A percentile compares a stretch with the other conserved stretches of the same genome.
These are phyloP conservation scores for Tricholoma sp. DNA, from an alignment of 768 basidiomycete genomes.

Conservation along the genomic window DNA sequence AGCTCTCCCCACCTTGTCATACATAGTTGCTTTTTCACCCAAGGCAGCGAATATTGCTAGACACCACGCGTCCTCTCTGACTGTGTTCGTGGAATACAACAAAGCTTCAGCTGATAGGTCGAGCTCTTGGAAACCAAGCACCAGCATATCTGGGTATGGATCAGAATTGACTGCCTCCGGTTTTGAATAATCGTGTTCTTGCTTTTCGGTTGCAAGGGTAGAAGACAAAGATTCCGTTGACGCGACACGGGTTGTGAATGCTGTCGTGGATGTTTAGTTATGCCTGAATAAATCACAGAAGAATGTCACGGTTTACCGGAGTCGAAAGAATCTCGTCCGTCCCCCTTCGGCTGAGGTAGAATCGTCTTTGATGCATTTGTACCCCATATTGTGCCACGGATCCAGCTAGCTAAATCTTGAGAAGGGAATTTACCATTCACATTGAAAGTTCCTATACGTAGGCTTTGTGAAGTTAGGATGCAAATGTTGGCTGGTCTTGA, in stretches of 20 bases:
- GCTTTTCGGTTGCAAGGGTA: not conserved
- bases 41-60: conserved; percentile 60
- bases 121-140: conserved; percentile 78
- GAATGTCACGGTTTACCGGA: conserved; percentile 1
- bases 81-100: conserved; percentile 58
- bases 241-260: not conserved
- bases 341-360: conserved; percentile 27
- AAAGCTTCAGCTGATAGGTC: conserved; percentile 77
- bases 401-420: conserved; percentile 67
- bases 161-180: conserved; percentile 20
- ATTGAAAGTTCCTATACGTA: conserved; percentile 79
- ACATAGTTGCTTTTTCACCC: conserved; percentile 57
- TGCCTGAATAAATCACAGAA: not conserved
- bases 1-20: conserved; percentile 52
- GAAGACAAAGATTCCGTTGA: not conserved
- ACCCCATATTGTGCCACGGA: conserved; percentile 28
- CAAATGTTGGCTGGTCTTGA: not conserved
- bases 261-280: not conserved
- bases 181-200: not conserved
- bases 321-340: conserved; percentile 19
- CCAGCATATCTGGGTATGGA: conserved; percentile 59
- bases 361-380: conserved; percentile 16
- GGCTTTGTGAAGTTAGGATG: not conserved
- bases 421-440: conserved; percentile 75
- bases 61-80: conserved; percentile 69